Percentiles rank a stretch among this genome's conserved stretches.
Conservation (phyloP, 257 asterid species). For the Craterostigma plantagineum region DNA sequence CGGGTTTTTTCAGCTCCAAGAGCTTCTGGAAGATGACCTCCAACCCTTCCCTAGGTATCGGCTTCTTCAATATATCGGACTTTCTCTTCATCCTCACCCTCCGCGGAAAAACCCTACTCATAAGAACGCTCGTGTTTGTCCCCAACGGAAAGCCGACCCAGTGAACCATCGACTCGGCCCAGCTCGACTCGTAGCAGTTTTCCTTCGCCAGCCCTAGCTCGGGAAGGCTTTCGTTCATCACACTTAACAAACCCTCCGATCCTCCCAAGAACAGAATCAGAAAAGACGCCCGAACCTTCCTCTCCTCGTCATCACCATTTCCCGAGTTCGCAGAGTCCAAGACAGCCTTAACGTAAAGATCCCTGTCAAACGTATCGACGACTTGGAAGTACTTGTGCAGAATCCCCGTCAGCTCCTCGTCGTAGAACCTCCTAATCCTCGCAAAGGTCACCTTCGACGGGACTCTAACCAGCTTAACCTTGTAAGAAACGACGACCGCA, state of each 20-base stretch:
- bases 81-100: background rate
- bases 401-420: background rate
- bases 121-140: background rate
- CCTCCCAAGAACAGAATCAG: background rate
- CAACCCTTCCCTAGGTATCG: background rate
- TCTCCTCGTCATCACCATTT: too few species aligned
- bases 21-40: background rate
- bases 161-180: slow-evolving; percentile 1
- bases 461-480: background rate
- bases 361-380: slow-evolving; percentile 1
- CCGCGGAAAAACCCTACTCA: background rate
- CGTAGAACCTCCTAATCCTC: background rate
- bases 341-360: slow-evolving; percentile 5
- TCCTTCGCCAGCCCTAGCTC: background rate
- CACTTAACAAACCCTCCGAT: background rate
- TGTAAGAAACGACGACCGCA: slow-evolving; percentile 3
- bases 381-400: slow-evolving; percentile 2
- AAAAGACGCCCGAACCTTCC: too few species aligned
- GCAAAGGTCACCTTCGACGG: slow-evolving; percentile 3
- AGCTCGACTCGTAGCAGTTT: slow-evolving; percentile 2
- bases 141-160: background rate
- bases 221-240: background rate
- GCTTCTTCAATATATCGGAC: slow-evolving; percentile 4
- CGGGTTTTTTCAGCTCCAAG: background rate
- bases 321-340: too few species aligned